phyloP scores from a whole-genome alignment of 371 early-diverging fungal genomes.

The Mucor circinelloides region DNA sequence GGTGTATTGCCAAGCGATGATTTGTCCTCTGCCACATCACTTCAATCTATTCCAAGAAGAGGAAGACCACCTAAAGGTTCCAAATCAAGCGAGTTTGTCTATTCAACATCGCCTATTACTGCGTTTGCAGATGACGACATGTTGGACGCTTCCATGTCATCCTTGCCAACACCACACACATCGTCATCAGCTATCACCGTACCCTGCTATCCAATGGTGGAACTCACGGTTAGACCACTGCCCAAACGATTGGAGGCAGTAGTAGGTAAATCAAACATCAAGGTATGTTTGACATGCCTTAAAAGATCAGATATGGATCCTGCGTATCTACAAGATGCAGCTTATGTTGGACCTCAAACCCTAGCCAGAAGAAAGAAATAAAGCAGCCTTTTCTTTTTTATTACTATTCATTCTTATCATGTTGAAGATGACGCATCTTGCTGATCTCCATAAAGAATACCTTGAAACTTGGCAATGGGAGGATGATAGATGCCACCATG shows the following conservation, averaged over 20 bases:
- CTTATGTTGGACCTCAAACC: conserved; percentile 37
- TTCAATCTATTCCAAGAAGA: conserved; percentile 31
- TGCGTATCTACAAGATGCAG: conserved; percentile 29
- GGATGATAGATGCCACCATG: background rate
- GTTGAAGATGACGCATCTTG: background rate
- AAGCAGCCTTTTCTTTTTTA: background rate
- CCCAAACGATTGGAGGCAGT: conserved; percentile 44
- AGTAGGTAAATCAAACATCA: conserved; percentile 36
- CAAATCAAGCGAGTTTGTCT: conserved; percentile 16
- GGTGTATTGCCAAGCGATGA: background rate
- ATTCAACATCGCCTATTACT: background rate
- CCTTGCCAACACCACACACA: background rate
- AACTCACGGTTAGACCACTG: conserved; percentile 40
- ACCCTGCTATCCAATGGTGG: conserved; percentile 14
- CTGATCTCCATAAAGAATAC: background rate
- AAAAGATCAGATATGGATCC: conserved; percentile 42
- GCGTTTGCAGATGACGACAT: background rate
- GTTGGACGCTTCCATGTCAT: background rate
- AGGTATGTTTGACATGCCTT: conserved; percentile 46
- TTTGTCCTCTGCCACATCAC: background rate
- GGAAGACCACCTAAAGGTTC: conserved; percentile 51
- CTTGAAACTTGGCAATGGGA: conserved; percentile 20
- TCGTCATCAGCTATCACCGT: background rate
- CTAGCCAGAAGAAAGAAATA: conserved; percentile 8
- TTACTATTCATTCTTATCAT: background rate